phyloP scores from a whole-genome alignment of 2,329 filamentous ascomycete species.

The Septoria petroselini region DNA sequence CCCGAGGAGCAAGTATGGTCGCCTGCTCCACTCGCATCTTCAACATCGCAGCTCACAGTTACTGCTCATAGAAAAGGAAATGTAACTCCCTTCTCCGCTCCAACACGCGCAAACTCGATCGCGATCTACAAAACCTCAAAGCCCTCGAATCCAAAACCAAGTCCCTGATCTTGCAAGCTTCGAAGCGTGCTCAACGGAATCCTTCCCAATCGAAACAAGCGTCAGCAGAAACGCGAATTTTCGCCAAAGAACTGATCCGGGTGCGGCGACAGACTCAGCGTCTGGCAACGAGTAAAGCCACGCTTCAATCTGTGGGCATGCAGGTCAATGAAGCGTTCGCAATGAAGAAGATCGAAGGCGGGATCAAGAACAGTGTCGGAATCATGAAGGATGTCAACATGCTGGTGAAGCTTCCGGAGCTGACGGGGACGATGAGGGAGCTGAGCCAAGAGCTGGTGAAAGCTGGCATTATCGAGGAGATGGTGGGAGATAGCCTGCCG shows the following conservation, averaged over 20 bases:
- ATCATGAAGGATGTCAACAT: conserved; percentile 97
- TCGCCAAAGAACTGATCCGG: conserved; percentile 82
- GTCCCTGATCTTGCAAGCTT: conserved; percentile 77
- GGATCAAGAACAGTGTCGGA: conserved; percentile 77
- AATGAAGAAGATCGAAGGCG: conserved; percentile 91
- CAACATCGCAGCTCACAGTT: conserved; percentile 5
- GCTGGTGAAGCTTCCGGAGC: conserved; percentile 77
- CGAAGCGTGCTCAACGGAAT: conserved; percentile 75
- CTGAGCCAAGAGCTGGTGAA: conserved; percentile 84
- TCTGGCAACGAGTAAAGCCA: conserved; percentile 82
- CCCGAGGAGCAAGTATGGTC: conserved; percentile 79
- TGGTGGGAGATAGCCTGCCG: conserved; percentile 85
- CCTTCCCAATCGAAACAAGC: conserved; percentile 76
- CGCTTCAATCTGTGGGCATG: conserved; percentile 90
- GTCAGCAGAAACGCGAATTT: conserved; percentile 75
- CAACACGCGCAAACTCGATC: conserved; percentile 91
- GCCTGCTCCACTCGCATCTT: background rate
- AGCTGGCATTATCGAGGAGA: conserved; percentile 96
- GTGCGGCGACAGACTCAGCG: conserved; percentile 72
- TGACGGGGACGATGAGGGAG: conserved; percentile 86
- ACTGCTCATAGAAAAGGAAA: conserved; percentile 71
- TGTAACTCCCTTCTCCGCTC: conserved; percentile 85
- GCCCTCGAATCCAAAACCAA: conserved; percentile 79
- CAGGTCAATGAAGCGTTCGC: conserved; percentile 97
- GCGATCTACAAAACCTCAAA: conserved; percentile 79